Evolutionary conservation across 345 rosid species (phyloP), one percentile per base, ranked within the genome.

Genomic region (Tarenaya hassleriana): DNA sequence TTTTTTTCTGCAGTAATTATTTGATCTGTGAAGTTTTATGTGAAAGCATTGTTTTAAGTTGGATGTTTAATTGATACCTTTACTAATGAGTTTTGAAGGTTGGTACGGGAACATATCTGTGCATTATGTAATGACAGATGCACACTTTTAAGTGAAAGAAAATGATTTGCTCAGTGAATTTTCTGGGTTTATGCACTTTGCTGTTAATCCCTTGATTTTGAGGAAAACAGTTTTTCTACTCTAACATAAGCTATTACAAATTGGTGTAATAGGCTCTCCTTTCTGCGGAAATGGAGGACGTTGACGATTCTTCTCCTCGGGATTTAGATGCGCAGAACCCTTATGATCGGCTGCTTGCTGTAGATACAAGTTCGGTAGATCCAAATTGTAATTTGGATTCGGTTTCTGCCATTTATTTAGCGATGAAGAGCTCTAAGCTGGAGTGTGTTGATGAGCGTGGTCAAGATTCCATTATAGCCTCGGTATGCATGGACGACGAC

Each of bases 341-440:
- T 62, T 35, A 64, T 64, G 69, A 69, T 57, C 54, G 66, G 61
- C 56, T 72, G 74, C 69, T 74, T 69, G 51, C 52, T 48, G 47
- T 64, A 7, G 82, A 67, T 64, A 16, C 69, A 41, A 66, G 53
- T 69, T 50, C 73, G 47, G 56, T 59, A 21, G 62, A 57, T 68
- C 58, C 77, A 64, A 47, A 61, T 35, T 24, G 52, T 65, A 68
- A 64, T 69, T 69, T 62, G 72, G 94, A 77, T 71, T 52, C 76
- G 34, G 95, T 83, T 57, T 88, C 98, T 43, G 86, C 98, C 19
- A 88, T 92, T 72, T 88, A 88, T 74, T 79, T 83, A 67, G 95
- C 98, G 19, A 85, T 92, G 97, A 92, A 83, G 68, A 88, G 77
- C 76, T 85, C 97, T 9, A 85, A 83, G 79, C 83, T 92, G 67